Conservation (phyloP, 176 grass and related monocot species). For the Rhynchospora tenuis region DNA sequence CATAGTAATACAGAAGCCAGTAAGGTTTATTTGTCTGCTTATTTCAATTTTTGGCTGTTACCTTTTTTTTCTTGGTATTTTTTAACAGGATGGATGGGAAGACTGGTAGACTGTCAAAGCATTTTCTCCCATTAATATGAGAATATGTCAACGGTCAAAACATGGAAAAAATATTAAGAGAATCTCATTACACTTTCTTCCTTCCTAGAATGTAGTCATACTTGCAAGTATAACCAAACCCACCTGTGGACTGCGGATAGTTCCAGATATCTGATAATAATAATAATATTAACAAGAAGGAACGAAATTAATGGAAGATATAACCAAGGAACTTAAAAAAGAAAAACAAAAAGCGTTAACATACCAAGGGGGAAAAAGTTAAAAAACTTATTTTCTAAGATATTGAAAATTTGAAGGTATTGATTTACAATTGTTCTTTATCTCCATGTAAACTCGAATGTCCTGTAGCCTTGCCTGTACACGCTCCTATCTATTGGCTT, state of each 20-base stretch:
- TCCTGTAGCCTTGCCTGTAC: neutral
- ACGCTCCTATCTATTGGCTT: neutral
- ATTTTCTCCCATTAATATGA: neutral
- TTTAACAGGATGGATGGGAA: neutral
- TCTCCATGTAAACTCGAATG: conserved; percentile 6
- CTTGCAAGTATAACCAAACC: conserved; percentile 14
- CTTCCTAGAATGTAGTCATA: conserved; percentile 11
- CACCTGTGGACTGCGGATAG: neutral
- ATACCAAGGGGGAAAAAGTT: neutral
- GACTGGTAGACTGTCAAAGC: neutral
- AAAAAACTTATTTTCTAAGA: no score
- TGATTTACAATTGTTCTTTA: conserved; percentile 20
- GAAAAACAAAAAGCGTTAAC: neutral
- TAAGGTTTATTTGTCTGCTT: neutral
- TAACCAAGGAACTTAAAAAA: neutral
- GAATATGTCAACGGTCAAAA: conserved; percentile 1
- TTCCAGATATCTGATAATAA: neutral
- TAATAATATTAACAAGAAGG: no score
- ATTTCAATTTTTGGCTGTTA: neutral
- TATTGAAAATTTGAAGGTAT: no score
- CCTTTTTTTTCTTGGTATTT: neutral
- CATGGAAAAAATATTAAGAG: neutral
- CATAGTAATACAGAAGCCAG: neutral
- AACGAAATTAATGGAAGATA: neutral
- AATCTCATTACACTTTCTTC: neutral